phyloP scores from a whole-genome alignment of 2,329 filamentous ascomycete species.

The Penicillium sp. region DNA sequence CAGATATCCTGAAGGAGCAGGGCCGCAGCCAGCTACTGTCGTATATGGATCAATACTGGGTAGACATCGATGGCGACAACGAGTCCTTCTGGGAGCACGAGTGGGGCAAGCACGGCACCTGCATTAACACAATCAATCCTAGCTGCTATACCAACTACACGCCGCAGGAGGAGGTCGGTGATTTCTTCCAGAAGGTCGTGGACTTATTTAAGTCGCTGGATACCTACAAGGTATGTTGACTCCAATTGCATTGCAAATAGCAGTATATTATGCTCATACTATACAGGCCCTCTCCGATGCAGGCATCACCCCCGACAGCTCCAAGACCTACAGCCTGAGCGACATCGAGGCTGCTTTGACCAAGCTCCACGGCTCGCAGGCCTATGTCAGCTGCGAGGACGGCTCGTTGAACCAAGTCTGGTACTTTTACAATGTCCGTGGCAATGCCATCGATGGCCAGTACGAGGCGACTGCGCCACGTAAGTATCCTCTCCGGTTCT shows the following conservation, averaged over 20 bases:
- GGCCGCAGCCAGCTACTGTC: conserved; percentile 49
- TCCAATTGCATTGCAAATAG: neutral
- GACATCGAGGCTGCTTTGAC: conserved; percentile 51
- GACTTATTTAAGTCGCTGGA: conserved; percentile 54
- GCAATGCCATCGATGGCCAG: conserved; percentile 56
- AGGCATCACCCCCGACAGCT: conserved; percentile 51
- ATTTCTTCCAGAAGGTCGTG: conserved; percentile 55
- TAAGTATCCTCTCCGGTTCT: conserved; percentile 21
- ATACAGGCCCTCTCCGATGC: conserved; percentile 50
- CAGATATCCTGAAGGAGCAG: conserved; percentile 49
- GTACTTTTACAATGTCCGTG: conserved; percentile 52
- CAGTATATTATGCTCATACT: neutral
- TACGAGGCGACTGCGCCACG: conserved; percentile 55
- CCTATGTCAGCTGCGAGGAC: conserved; percentile 50
- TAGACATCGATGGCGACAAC: conserved; percentile 51
- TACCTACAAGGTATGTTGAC: conserved; percentile 46
- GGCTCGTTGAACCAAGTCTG: conserved; percentile 52
- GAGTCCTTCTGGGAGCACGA: conserved; percentile 65
- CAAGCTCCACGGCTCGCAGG: conserved; percentile 45
- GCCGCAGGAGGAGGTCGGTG: conserved; percentile 54
- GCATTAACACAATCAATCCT: conserved; percentile 64
- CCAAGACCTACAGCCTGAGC: conserved; percentile 49
- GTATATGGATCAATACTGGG: conserved; percentile 60
- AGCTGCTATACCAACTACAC: conserved; percentile 58
- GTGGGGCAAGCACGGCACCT: conserved; percentile 67